Evolutionary conservation across 495 filamentous ascomycete species (phyloP), one percentile per base, ranked within the genome.

Genomic region (Cairneyella variabilis): DNA sequence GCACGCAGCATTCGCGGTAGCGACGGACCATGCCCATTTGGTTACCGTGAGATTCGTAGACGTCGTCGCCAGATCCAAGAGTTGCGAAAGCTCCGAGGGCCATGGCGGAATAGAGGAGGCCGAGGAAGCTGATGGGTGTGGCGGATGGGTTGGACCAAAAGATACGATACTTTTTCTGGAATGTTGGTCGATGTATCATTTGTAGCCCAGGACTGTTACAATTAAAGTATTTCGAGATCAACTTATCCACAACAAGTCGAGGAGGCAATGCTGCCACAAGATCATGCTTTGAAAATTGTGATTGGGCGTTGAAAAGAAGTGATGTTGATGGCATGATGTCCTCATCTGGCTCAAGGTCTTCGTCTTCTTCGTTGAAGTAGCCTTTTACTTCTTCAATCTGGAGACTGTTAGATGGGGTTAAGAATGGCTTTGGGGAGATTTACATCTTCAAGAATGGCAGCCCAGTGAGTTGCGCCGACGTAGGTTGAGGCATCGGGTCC

Each of bases 401-500:
- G 32, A 46, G 20, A 34, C 46, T 61, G 17, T 65, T 57, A 21
- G 67, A 57, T 34, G 64, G 62, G 16, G 57, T 58, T 66, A 32
- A 69, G 66, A 40, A 66, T 61, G 26, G 66, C 68, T 49, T 18
- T n/a, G 20, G 20, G 20, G 49, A 28, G 22, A 2, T 65, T 70
- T 28, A 70, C 65, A 52, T 68, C 59, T 17, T 82, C 73, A 17
- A 81, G 59, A 36, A 83, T 77, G n/a, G 78, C 75, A 61, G 79
- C 72, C 64, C 76, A 80, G 42, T 83, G 76, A 40, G 76, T 77
- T 8, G 73, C 72, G 1, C 74, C 76, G 8, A 80, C 70, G 42
- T 76, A 80, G 12, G 65, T 72, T 3, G 26, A 56, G 28, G 56
- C 40, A 23, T 42, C 27, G 36, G 37, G 39, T 58, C 65, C 41